Evolutionary conservation across 495 filamentous ascomycete species (phyloP).

Genomic region (Chaetomium cochliodes): DNA sequence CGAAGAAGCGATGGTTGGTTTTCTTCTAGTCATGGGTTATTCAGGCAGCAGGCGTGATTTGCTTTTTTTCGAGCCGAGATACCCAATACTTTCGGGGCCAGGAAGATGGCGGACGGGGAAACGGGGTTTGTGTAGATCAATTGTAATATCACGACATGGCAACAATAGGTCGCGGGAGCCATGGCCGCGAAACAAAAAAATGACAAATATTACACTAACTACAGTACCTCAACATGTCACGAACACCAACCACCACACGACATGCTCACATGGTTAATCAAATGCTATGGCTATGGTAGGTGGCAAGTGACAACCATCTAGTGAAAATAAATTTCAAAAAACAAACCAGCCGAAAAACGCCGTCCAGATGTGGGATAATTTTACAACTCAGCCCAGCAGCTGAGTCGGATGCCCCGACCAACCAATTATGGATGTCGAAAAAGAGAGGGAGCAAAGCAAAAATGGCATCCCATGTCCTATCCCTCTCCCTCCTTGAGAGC

Average conservation of each 20-base stretch:
- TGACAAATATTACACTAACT: neutral
- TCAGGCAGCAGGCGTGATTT: neutral
- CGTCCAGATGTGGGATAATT: neutral
- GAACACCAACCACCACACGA: neutral
- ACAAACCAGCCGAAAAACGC: slow-evolving; percentile 9
- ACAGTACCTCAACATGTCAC: neutral
- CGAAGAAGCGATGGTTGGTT: no score
- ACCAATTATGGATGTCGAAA: neutral
- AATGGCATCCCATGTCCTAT: neutral
- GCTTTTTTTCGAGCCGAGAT: neutral
- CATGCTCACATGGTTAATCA: neutral
- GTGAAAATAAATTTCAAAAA: neutral
- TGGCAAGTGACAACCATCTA: slow-evolving; percentile 7
- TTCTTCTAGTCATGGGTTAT: neutral
- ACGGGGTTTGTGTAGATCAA: neutral
- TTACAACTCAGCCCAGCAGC: slow-evolving; percentile 6
- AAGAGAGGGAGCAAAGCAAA: neutral
- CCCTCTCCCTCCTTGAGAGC: neutral
- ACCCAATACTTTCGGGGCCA: neutral
- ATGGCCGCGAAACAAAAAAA: neutral
- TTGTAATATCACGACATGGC: neutral
- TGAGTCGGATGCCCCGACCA: neutral
- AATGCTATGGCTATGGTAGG: neutral
- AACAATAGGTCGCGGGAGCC: neutral
- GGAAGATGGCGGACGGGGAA: neutral